Base-by-base conservation (phyloP, 768 basidiomycete genomes). In the Suillus hirtellus region DNA sequence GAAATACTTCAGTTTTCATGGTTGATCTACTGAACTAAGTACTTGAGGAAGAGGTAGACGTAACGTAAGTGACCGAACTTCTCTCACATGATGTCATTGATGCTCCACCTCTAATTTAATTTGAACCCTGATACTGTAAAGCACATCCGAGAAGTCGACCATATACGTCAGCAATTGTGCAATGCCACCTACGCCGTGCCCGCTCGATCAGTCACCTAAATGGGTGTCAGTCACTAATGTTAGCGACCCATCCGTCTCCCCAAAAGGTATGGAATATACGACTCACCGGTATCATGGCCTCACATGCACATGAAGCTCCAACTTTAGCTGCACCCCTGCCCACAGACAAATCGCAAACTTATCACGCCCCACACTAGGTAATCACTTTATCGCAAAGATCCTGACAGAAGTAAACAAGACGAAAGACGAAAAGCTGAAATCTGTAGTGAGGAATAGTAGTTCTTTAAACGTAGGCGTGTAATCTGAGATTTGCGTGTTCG, bases 1-100 rank as follows among this genome's bases (percentile, higher is more conserved):
- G 47, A 49, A 49, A 49, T 7, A 49, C 5, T 7, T 24, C 24
- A 14, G 47, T 12, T 49, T 14, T 49, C 47, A 49, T 49, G 21
- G 2, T 44, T 44, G 19, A 8, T 44, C 43, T 44, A 46, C 44
- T 49, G 21, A 14, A 49, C 47, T 27, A 49, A 24, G 47, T 49
- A 49, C 47, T 49, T 49, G 47, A 49, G 21, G 47, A 24, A 49
- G 21, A 24, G 47, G 47, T 49, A 21, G 24, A 24, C 47, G 24
- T 49, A 49, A 49, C 47, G 47, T 49, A 49, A 31, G 31, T 31
- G 31, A 49, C 47, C 21, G 12, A 24, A 6, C 2, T 49, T 49
- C 21, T 24, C 47, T 49, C 47, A 49, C 47, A 49, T 49, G 47
- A 49, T 49, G 47, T 49, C 47, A 49, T 49, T 24, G 21, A 14